These are phyloP conservation scores for Euphorbia celastroides DNA, from an alignment of 441 rosid genomes.

Conservation along the genomic window DNA sequence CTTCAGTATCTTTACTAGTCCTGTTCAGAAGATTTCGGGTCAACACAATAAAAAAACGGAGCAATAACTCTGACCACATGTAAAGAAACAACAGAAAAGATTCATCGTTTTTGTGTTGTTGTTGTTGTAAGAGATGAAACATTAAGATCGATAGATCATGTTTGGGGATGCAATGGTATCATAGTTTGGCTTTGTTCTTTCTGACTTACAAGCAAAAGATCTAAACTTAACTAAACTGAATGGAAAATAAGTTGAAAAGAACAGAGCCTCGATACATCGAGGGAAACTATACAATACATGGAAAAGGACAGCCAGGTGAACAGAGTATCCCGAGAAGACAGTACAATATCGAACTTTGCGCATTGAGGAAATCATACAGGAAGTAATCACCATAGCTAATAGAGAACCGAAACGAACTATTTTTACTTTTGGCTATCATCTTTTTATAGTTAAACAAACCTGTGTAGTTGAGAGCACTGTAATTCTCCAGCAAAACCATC, in stretches of 20 bases:
- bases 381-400: not conserved
- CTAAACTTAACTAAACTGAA: too few species aligned
- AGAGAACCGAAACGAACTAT: not conserved
- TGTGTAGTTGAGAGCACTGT: conserved; percentile 89
- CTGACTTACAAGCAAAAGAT: too few species aligned
- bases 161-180: not conserved
- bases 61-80: not conserved
- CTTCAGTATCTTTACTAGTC: conserved; percentile 75
- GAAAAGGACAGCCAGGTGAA: too few species aligned
- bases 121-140: too few species aligned
- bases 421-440: not conserved
- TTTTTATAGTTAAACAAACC: conserved; percentile 30
- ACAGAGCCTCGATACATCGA: too few species aligned
- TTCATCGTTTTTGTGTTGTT: too few species aligned
- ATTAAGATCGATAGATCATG: too few species aligned
- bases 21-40: conserved; percentile 30
- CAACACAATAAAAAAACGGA: not conserved
- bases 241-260: too few species aligned
- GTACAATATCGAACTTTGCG: not conserved
- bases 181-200: too few species aligned
- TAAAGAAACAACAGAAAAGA: not conserved
- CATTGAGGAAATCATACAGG: not conserved
- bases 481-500: conserved; percentile 86
- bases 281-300: not conserved
- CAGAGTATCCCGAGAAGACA: too few species aligned